phyloP scores from a whole-genome alignment of 2,329 filamentous ascomycete species.

The Claviceps pazoutovae region DNA sequence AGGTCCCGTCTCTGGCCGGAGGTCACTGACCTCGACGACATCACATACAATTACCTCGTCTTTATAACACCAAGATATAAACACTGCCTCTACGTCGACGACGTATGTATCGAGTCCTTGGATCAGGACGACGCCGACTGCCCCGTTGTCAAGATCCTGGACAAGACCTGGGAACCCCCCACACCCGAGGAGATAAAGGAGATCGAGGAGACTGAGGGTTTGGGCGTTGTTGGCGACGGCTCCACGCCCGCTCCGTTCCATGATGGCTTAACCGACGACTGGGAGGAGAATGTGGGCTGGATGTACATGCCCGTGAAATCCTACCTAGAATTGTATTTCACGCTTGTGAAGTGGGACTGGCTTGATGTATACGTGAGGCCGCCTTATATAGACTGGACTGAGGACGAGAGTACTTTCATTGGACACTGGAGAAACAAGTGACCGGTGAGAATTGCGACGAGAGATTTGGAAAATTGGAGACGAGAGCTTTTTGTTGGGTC shows the following conservation, averaged over 20 bases:
- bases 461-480: too few relatives aligned
- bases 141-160: neutral
- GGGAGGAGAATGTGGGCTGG: constrained; percentile 1
- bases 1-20: neutral
- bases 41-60: neutral
- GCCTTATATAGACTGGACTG: neutral
- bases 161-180: neutral
- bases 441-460: too few relatives aligned
- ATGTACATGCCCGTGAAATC: neutral
- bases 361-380: neutral
- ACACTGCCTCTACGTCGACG: constrained; percentile 1
- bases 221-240: neutral
- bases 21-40: neutral
- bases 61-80: neutral
- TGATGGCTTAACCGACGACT: neutral
- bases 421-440: neutral
- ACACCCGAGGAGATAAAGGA: neutral
- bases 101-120: neutral
- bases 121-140: neutral
- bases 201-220: too few relatives aligned
- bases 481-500: too few relatives aligned
- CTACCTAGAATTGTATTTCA: neutral
- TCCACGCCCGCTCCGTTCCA: neutral
- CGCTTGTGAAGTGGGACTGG: neutral
- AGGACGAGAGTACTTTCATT: neutral